A percentile compares a stretch with the other conserved stretches of the same genome.
Evolutionary conservation across 257 asterid species (phyloP).

Genomic region (Scutellaria minor): DNA sequence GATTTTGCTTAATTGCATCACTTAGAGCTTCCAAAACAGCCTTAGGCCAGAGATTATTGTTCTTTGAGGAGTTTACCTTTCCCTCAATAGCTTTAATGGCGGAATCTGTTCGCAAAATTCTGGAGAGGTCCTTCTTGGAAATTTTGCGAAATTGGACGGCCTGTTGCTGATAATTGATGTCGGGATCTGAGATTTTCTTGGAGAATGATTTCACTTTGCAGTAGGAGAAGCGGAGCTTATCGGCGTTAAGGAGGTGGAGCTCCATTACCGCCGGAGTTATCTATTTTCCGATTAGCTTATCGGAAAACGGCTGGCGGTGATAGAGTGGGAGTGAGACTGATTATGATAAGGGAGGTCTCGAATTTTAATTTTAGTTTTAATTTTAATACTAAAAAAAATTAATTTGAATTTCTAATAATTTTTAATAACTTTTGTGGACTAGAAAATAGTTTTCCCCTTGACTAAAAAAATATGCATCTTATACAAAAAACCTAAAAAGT

Average conservation of each 20-base stretch:
- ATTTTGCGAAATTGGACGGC: slow-evolving; percentile 49
- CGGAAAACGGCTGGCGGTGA: background rate
- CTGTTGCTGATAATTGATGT: slow-evolving; percentile 37
- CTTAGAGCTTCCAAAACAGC: slow-evolving; percentile 80
- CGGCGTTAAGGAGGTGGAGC: slow-evolving; percentile 47
- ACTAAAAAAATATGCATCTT: too few species aligned
- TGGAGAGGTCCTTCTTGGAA: slow-evolving; percentile 67
- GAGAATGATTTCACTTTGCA: slow-evolving; percentile 41
- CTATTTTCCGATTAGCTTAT: background rate
- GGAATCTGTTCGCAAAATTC: slow-evolving; percentile 73
- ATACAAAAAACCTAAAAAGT: too few species aligned
- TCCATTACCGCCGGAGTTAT: slow-evolving; percentile 52
- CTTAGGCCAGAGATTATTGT: slow-evolving; percentile 78
- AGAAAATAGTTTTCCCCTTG: too few species aligned
- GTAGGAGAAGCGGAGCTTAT: slow-evolving; percentile 37
- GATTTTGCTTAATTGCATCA: slow-evolving; percentile 64
- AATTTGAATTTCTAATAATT: background rate
- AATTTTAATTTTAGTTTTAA: too few species aligned
- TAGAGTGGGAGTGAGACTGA: background rate
- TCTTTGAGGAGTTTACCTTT: slow-evolving; percentile 75
- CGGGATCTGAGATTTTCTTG: slow-evolving; percentile 42
- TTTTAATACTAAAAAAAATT: too few species aligned
- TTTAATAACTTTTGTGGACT: too few species aligned
- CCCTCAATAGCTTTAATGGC: slow-evolving; percentile 68
- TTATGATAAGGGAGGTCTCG: background rate